Evolutionary conservation across 768 basidiomycete species (phyloP).

Genomic region (Tricholoma matsutake): DNA sequence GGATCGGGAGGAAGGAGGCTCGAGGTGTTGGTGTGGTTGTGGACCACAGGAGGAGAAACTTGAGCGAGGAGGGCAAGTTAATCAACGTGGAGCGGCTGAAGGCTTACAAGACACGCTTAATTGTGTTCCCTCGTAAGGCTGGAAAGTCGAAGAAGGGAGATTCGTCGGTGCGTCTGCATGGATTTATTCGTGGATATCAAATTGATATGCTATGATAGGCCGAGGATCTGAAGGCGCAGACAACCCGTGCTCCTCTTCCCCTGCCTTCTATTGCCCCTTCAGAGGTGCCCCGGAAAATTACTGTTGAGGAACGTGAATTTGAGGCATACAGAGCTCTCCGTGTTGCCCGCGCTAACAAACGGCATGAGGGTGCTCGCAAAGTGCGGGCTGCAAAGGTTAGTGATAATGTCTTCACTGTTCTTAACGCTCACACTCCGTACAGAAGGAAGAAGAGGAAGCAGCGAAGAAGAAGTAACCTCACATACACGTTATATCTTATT

Average conservation of each 20-base stretch:
- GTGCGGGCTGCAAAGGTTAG: constrained; percentile 80
- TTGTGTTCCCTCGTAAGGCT: constrained; percentile 96
- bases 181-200: constrained; percentile 7
- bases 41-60: constrained; percentile 94
- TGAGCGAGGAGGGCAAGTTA: constrained; percentile 95
- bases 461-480: constrained; percentile 79
- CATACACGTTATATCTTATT: constrained; percentile 23
- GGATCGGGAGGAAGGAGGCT: constrained; percentile 91
- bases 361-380: constrained; percentile 88
- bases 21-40: constrained; percentile 91
- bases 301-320: constrained; percentile 84
- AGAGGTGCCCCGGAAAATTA: constrained; percentile 92
- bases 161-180: constrained; percentile 63
- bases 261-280: constrained; percentile 65
- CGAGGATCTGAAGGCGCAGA: constrained; percentile 76
- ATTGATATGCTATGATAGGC: constrained; percentile 42
- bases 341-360: constrained; percentile 71
- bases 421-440: constrained; percentile 14
- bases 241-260: constrained; percentile 63
- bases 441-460: constrained; percentile 92
- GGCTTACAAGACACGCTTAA: constrained; percentile 88
- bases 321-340: constrained; percentile 89
- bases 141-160: constrained; percentile 96
- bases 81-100: constrained; percentile 92
- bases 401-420: constrained; percentile 9